Percentiles rank a stretch among this genome's conserved stretches.
These are phyloP conservation scores for Pugionium cornutum DNA, from an alignment of 345 rosid species.

Conservation along the genomic window DNA sequence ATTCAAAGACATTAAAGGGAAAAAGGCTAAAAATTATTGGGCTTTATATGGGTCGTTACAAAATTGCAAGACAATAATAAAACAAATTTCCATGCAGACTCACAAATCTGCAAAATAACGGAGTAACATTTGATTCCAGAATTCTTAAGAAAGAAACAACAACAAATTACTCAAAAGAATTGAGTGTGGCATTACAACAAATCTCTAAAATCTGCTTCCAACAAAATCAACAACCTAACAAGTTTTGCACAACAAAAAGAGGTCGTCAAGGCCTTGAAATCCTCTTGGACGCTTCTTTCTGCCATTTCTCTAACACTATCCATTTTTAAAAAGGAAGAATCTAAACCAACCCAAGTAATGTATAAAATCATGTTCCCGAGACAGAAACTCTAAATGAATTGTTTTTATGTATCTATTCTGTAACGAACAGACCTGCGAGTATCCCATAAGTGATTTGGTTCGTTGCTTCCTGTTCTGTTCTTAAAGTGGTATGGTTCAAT, in stretches of 20 bases:
- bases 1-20: too few species aligned
- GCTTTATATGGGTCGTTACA: too few species aligned
- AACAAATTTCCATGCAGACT: not conserved
- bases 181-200: slow-evolving; percentile 27
- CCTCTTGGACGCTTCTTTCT: slow-evolving; percentile 15
- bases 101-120: not conserved
- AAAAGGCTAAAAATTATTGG: not conserved
- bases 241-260: slow-evolving; percentile 35
- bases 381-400: slow-evolving; percentile 29
- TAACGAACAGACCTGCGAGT: slow-evolving; percentile 12
- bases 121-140: not conserved
- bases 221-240: slow-evolving; percentile 11
- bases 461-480: not conserved
- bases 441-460: slow-evolving; percentile 27
- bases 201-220: not conserved
- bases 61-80: not conserved
- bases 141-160: slow-evolving; percentile 7
- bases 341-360: slow-evolving; percentile 33
- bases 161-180: slow-evolving; percentile 27
- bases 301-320: slow-evolving; percentile 22
- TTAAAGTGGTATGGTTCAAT: not conserved
- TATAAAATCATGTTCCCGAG: slow-evolving; percentile 29
- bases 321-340: slow-evolving; percentile 1
- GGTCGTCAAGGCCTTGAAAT: not conserved
- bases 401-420: slow-evolving; percentile 26